phyloP scores from a whole-genome alignment of 176 grass and related monocot genomes.

The Carex littledalei region DNA sequence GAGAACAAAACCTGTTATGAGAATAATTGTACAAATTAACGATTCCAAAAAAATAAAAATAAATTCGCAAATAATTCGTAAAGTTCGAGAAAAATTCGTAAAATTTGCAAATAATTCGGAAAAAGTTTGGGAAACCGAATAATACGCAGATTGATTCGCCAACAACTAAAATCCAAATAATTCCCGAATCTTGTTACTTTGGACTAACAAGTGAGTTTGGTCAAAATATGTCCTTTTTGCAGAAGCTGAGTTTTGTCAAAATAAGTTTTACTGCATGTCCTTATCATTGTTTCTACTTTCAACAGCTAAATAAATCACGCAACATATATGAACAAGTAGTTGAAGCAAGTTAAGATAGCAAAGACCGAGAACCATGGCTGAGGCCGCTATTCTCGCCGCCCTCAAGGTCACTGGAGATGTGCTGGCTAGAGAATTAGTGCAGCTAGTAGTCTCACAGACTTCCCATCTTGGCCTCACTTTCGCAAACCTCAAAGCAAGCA shows the following conservation, averaged over 20 bases:
- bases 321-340: neutral
- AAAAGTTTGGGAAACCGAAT: too few relatives aligned
- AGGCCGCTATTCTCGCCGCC: constrained; percentile 9
- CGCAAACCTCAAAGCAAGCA: constrained; percentile 10
- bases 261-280: neutral
- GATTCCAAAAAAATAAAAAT: neutral
- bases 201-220: too few relatives aligned
- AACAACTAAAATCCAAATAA: too few relatives aligned
- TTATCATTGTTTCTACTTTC: neutral
- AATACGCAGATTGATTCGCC: too few relatives aligned
- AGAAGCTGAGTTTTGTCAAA: neutral
- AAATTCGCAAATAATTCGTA: too few relatives aligned
- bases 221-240: neutral
- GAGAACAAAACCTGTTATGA: neutral
- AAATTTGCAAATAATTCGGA: too few relatives aligned
- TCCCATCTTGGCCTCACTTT: neutral
- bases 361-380: constrained; percentile 9
- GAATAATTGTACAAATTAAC: neutral
- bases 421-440: neutral
- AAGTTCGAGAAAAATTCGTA: too few relatives aligned
- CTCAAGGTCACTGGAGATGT: neutral
- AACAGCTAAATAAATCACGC: neutral
- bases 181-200: too few relatives aligned
- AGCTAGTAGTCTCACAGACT: neutral
- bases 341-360: neutral